Evolutionary conservation across 257 asterid genomes (phyloP), one percentile per base, ranked within the genome.

Genomic region (Petrea volubilis): DNA sequence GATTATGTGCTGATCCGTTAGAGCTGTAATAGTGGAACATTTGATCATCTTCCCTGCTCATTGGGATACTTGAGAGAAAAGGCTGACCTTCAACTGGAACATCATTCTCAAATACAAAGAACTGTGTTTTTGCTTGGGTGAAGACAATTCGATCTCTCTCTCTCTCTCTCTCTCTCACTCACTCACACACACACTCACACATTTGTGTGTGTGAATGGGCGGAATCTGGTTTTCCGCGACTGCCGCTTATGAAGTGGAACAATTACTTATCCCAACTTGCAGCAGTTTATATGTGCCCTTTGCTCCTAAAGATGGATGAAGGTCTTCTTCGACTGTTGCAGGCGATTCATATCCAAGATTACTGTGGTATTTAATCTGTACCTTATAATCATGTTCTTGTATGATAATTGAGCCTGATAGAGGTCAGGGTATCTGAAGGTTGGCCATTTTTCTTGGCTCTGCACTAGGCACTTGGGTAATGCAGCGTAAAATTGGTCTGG

Each of bases 1-100:
- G 90, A 82, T 68, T 78, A 64, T 76, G 60, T 68, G 76, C 78
- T 6, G 83, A 71, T 64, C 41, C 73, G 41, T 70, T 64, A n/a
- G 78, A 68, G 58, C 73, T 76, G 74, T 80, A 64, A 65, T 66
- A 28, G 15, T 38, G 25, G 70, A 55, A 70, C 60, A 27, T 20
- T 51, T 41, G 38, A 47, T 40, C 40, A 18, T 63, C 58, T 64
- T 15, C 63, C 43, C 9, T 38, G 44, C 79, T 27, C 59, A 18
- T 23, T 28, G 59, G 36, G 70, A 56, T 15, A 55, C 27, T 44
- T 21, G 18, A 7, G 67, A 29, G 18, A 13, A 18, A 74, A 5
- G 20, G 59, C 68, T 21, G 41, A 33, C 8, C 44, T 15, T 18
- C 18, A 29, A 34, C 28, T 43, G 52, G 51, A 46, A 64, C 33